phyloP scores from a whole-genome alignment of 2,329 filamentous ascomycete species.

The Apiospora kogelbergensis region DNA sequence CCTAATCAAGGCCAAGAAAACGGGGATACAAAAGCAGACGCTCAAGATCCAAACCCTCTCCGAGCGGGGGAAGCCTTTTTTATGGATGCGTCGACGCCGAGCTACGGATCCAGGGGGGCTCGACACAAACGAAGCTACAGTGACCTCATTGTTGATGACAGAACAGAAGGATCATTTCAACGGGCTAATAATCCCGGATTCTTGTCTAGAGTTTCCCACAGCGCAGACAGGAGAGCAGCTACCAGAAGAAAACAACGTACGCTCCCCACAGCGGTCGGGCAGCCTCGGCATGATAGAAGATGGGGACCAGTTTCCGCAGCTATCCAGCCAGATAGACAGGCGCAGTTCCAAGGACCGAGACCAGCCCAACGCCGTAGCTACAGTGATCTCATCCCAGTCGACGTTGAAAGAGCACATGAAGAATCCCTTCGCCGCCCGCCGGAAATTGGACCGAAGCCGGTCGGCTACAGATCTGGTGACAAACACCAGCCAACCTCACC shows the following conservation, averaged over 20 bases:
- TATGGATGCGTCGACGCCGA: conserved; percentile 30
- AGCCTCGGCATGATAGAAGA: neutral
- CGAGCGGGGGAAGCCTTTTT: conserved; percentile 27
- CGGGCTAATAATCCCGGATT: conserved; percentile 7
- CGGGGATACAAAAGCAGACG: neutral
- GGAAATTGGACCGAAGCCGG: conserved; percentile 26
- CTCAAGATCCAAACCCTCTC: neutral
- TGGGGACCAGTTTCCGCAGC: neutral
- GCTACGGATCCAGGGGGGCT: conserved; percentile 25
- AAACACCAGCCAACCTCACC: neutral
- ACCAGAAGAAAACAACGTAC: neutral
- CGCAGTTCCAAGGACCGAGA: neutral
- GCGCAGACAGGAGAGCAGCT: neutral
- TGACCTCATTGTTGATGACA: conserved; percentile 18
- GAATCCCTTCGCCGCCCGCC: conserved; percentile 24
- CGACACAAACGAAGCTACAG: conserved; percentile 13
- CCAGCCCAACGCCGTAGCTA: conserved; percentile 27
- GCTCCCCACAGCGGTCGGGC: neutral
- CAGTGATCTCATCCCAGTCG: conserved; percentile 39
- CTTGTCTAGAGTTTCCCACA: neutral
- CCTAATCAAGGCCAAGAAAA: neutral
- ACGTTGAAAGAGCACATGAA: conserved; percentile 30
- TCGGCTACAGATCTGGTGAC: conserved; percentile 17
- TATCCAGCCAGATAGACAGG: neutral
- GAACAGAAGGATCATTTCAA: conserved; percentile 14